phyloP scores from a whole-genome alignment of 306 rosid species.

The Medicago arabica region DNA sequence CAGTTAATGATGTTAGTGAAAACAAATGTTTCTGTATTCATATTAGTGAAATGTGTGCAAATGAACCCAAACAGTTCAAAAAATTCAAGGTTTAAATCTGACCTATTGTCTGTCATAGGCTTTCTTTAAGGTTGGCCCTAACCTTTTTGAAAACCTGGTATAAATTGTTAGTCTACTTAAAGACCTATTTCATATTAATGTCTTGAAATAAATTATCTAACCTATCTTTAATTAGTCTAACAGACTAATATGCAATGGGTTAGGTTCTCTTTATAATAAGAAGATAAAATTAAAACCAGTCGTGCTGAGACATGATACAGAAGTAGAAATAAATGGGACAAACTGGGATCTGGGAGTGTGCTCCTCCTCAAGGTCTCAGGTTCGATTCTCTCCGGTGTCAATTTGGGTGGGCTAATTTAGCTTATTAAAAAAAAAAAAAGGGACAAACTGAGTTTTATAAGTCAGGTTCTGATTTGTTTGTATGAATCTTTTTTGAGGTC shows the following conservation, averaged over 20 bases:
- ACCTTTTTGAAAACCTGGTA: background rate
- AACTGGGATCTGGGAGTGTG: too few relatives aligned
- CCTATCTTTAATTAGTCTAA: background rate
- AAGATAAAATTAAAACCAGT: background rate
- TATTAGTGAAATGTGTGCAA: background rate
- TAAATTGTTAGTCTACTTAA: background rate
- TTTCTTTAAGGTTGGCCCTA: background rate
- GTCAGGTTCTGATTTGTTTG: background rate
- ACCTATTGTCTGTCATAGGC: background rate
- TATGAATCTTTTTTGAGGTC: background rate
- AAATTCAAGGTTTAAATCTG: background rate
- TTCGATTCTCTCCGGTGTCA: too few relatives aligned
- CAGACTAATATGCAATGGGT: background rate
- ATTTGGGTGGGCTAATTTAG: too few relatives aligned
- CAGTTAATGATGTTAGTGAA: conserved; percentile 1
- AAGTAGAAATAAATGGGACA: background rate
- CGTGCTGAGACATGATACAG: background rate
- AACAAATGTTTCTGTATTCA: conserved; percentile 1
- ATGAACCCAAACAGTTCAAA: background rate
- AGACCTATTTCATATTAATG: background rate
- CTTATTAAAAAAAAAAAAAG: too few relatives aligned
- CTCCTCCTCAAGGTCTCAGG: too few relatives aligned
- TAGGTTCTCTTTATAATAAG: background rate
- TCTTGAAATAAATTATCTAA: background rate
- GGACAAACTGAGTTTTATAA: background rate